phyloP scores from a whole-genome alignment of 2,329 filamentous ascomycete genomes.

The Colletotrichum sansevieriae region DNA sequence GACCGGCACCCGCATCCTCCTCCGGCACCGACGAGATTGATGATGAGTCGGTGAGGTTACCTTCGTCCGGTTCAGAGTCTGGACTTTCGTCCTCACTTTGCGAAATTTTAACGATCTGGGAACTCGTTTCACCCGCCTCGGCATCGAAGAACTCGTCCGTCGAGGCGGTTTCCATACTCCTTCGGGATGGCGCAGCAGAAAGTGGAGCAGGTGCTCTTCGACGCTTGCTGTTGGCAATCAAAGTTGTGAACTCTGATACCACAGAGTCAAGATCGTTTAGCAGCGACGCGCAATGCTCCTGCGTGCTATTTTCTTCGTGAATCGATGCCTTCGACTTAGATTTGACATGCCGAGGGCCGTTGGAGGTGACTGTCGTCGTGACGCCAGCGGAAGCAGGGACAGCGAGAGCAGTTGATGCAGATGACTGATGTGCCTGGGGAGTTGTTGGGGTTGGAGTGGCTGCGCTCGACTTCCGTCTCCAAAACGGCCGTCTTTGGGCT shows the following conservation, averaged over 20 bases:
- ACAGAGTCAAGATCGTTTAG: conserved; percentile 87
- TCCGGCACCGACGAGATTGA: conserved; percentile 70
- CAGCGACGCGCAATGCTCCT: conserved; percentile 87
- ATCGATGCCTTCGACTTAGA: conserved; percentile 53
- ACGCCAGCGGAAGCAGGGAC: conserved; percentile 58
- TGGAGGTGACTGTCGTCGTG: conserved; percentile 48
- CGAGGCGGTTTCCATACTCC: conserved; percentile 83
- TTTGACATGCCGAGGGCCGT: conserved; percentile 50
- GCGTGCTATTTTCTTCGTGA: conserved; percentile 74
- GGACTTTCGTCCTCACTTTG: conserved; percentile 77
- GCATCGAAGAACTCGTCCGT: conserved; percentile 98
- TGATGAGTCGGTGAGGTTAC: conserved; percentile 65
- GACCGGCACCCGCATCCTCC: conserved; percentile 68
- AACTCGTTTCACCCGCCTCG: conserved; percentile 72
- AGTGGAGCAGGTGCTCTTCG: conserved; percentile 71
- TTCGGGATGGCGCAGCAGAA: conserved; percentile 59
- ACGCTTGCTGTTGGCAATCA: conserved; percentile 84
- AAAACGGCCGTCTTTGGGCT: conserved; percentile 74
- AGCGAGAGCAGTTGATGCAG: conserved; percentile 55
- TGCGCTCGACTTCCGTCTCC: conserved; percentile 86
- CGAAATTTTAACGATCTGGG: conserved; percentile 80
- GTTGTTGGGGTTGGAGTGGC: conserved; percentile 65
- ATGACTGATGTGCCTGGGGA: conserved; percentile 54
- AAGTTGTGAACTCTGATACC: conserved; percentile 81
- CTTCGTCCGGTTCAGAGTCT: conserved; percentile 68